Percentiles rank a stretch among this genome's conserved stretches.
Conservation (phyloP, 2,329 filamentous ascomycete species). For the Fusarium scirpi region DNA sequence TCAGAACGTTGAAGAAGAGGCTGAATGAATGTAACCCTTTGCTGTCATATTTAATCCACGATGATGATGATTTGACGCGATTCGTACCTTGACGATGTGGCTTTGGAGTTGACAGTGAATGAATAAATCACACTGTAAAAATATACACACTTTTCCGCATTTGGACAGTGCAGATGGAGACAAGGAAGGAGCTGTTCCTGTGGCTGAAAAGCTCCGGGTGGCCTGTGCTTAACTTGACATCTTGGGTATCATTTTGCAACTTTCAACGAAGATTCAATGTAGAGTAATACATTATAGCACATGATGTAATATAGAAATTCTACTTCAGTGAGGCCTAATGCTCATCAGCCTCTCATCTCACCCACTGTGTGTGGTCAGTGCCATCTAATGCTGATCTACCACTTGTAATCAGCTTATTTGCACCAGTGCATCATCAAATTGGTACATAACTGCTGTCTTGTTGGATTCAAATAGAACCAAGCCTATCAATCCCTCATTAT, state of each 20-base stretch:
- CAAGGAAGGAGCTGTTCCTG: conserved; percentile 6
- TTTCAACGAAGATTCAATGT: background rate
- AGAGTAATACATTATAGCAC: background rate
- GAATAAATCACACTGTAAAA: background rate
- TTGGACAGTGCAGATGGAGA: background rate
- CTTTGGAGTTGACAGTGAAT: background rate
- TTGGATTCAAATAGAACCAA: background rate
- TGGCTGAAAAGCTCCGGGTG: conserved; percentile 9
- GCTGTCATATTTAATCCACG: conserved; percentile 7
- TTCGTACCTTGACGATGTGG: conserved; percentile 31
- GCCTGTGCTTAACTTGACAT: background rate
- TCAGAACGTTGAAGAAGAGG: background rate
- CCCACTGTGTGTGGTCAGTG: background rate
- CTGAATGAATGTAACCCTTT: background rate
- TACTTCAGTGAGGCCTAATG: background rate
- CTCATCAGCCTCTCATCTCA: background rate
- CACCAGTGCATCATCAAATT: background rate
- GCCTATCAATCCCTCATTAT: background rate
- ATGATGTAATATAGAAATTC: background rate
- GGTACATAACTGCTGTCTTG: background rate
- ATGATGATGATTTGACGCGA: conserved; percentile 38
- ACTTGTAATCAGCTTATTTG: background rate
- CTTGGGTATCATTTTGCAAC: background rate
- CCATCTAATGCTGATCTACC: background rate
- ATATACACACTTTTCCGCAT: too few species aligned